Conservation (phyloP, 768 basidiomycete genomes). For the Collybiopsis confluens region DNA sequence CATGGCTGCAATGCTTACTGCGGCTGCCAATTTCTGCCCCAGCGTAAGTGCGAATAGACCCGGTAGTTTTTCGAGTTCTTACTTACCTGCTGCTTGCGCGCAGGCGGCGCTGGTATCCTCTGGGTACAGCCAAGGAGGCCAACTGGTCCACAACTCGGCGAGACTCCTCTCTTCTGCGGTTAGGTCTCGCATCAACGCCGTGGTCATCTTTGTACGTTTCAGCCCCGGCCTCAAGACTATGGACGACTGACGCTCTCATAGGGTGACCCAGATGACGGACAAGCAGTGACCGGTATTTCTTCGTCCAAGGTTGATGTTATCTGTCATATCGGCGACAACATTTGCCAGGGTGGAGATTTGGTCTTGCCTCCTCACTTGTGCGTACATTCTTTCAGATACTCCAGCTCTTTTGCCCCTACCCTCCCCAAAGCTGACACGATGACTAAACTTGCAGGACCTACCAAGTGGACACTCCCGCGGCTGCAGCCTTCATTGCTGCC, state of each 20-base stretch:
- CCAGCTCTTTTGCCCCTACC: background rate
- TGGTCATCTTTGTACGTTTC: conserved; percentile 24
- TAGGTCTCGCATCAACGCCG: conserved; percentile 22
- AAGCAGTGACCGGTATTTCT: conserved; percentile 24
- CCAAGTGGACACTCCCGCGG: background rate
- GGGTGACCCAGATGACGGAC: conserved; percentile 30
- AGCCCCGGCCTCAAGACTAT: background rate
- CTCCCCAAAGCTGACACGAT: too few relatives aligned
- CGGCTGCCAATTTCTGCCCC: conserved; percentile 16
- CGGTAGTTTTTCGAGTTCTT: too few relatives aligned
- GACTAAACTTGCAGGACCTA: background rate
- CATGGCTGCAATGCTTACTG: conserved; percentile 11
- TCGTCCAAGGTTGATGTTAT: conserved; percentile 23
- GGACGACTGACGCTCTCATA: background rate
- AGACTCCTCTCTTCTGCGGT: conserved; percentile 25
- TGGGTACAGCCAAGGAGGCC: conserved; percentile 23
- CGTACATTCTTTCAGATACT: background rate
- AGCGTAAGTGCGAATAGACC: conserved; percentile 11
- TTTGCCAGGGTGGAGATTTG: conserved; percentile 23
- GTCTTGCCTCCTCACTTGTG: conserved; percentile 21
- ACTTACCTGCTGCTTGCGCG: too few relatives aligned
- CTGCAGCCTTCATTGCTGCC: background rate
- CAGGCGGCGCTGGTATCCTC: conserved; percentile 18
- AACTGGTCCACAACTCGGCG: conserved; percentile 35
- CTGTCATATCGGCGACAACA: conserved; percentile 27